Conservation (phyloP, 169 alveolate species). For the Plasmodium vivax region DNA sequence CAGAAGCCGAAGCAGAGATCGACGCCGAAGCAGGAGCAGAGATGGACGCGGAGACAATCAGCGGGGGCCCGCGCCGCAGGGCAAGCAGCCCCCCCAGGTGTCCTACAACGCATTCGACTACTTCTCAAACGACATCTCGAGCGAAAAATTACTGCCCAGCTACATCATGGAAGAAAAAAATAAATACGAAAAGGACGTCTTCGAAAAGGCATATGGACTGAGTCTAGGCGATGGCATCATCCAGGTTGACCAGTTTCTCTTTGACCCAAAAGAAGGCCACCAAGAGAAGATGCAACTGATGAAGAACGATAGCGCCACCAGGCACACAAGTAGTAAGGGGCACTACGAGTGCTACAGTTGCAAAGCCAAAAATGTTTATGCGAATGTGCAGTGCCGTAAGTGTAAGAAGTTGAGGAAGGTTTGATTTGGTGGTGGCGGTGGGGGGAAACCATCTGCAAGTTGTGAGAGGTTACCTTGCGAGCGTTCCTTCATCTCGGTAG, state of each 20-base stretch:
- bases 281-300: background rate
- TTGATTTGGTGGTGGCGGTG: background rate
- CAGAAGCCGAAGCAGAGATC: background rate
- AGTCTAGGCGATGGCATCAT: conserved; percentile 10
- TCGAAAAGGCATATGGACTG: conserved; percentile 58
- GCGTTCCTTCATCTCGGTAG: background rate
- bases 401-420: conserved; percentile 48
- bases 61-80: background rate
- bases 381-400: conserved; percentile 59
- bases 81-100: background rate
- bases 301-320: background rate
- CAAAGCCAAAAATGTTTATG: conserved; percentile 33
- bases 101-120: conserved; percentile 54
- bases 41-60: background rate
- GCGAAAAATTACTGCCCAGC: conserved; percentile 7
- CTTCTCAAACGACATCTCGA: background rate
- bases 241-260: conserved; percentile 15
- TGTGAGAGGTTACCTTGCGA: background rate
- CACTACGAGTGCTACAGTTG: conserved; percentile 63
- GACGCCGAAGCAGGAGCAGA: background rate
- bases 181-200: conserved; percentile 64
- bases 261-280: background rate
- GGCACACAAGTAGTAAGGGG: background rate
- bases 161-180: conserved; percentile 25
- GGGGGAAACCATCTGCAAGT: background rate